phyloP scores from a whole-genome alignment of 352 stramenopile genomes.

The Blastocystis sp. region DNA sequence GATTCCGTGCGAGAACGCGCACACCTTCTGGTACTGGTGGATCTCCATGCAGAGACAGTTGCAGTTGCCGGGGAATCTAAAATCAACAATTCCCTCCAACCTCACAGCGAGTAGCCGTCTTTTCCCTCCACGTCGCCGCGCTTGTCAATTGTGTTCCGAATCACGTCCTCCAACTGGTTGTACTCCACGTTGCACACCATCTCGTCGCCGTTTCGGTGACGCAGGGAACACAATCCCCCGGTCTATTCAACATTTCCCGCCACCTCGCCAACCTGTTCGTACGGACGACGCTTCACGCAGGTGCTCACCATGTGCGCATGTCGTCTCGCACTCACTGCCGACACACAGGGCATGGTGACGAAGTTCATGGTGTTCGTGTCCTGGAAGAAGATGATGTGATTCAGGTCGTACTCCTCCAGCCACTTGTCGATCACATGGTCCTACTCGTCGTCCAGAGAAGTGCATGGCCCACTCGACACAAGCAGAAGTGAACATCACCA shows the following conservation, averaged over 20 bases:
- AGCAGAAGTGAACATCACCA: slow-evolving; percentile 91
- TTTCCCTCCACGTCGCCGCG: slow-evolving; percentile 73
- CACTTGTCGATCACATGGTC: slow-evolving; percentile 76
- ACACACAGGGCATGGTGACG: slow-evolving; percentile 73
- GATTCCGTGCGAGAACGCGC: slow-evolving; percentile 77
- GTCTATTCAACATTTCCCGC: slow-evolving; percentile 71
- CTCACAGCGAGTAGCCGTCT: slow-evolving; percentile 2
- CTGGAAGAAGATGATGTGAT: slow-evolving; percentile 89
- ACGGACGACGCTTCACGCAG: slow-evolving; percentile 56
- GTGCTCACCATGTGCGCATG: slow-evolving; percentile 69
- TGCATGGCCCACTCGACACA: slow-evolving; percentile 77
- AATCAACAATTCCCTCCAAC: not conserved
- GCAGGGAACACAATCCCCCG: slow-evolving; percentile 81
- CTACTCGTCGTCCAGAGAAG: not conserved
- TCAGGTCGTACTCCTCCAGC: slow-evolving; percentile 77
- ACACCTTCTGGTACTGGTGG: slow-evolving; percentile 77
- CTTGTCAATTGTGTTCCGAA: slow-evolving; percentile 76
- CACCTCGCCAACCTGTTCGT: slow-evolving; percentile 29
- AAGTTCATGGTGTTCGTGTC: slow-evolving; percentile 71
- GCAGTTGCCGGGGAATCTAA: slow-evolving; percentile 81
- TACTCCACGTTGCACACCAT: slow-evolving; percentile 90
- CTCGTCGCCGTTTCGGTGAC: slow-evolving; percentile 73
- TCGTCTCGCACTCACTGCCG: slow-evolving; percentile 77
- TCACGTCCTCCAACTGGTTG: slow-evolving; percentile 87
- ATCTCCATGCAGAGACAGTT: slow-evolving; percentile 85